Evolutionary conservation across 768 basidiomycete species (phyloP).

Genomic region (Lentinula aciculospora): DNA sequence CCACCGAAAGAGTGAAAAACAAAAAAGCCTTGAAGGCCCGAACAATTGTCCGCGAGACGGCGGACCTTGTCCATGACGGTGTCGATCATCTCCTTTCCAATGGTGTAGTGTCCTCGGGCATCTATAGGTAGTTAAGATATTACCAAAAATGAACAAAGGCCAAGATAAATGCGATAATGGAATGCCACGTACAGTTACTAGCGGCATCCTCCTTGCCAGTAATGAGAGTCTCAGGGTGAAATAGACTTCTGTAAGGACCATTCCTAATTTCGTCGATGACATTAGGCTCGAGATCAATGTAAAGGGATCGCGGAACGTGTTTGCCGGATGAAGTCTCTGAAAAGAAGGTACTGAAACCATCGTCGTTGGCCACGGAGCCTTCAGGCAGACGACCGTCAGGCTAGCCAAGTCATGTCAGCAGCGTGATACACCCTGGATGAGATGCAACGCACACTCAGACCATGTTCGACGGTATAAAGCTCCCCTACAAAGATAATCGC

Average conservation of each 20-base stretch:
- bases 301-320: conserved; percentile 95
- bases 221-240: conserved; percentile 98
- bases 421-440: conserved; percentile 6
- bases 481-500: conserved; percentile 61
- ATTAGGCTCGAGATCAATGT: conserved; percentile 96
- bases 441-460: conserved; percentile 72
- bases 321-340: conserved; percentile 96
- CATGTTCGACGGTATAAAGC: conserved; percentile 98
- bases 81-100: conserved; percentile 98
- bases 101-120: conserved; percentile 97
- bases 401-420: conserved; percentile 38
- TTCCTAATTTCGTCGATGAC: conserved; percentile 97
- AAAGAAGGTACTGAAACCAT: conserved; percentile 99
- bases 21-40: conserved; percentile 98
- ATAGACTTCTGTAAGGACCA: conserved; percentile 92
- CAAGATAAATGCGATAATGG: not conserved
- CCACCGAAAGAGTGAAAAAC: conserved; percentile 99
- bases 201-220: conserved; percentile 99
- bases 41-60: conserved; percentile 95
- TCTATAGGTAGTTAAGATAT: conserved; percentile 41
- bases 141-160: conserved; percentile 3
- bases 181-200: conserved; percentile 77
- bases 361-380: conserved; percentile 72
- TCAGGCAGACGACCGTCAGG: conserved; percentile 91
- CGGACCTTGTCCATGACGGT: conserved; percentile 95